Conservation (phyloP, 306 rosid species). For the Cajanus cajan region DNA sequence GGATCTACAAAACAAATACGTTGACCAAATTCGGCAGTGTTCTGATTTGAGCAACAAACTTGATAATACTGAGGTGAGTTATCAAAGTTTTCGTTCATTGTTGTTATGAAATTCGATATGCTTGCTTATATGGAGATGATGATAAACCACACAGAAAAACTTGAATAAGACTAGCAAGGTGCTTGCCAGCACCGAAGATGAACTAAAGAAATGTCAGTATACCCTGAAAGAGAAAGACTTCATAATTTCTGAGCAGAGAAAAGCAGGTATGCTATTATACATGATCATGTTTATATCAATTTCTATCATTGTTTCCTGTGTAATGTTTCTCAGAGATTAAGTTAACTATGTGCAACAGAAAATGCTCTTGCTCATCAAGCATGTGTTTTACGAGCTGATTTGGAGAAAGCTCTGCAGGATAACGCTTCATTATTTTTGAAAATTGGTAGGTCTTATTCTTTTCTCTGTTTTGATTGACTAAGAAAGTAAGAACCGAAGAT, state of each 20-base stretch:
- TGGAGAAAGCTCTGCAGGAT: conserved; percentile 81
- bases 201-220: conserved; percentile 65
- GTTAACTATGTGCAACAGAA: conserved; percentile 52
- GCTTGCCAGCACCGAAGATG: conserved; percentile 72
- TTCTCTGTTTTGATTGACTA: neutral
- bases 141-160: conserved; percentile 52
- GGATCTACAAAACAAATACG: conserved; percentile 65
- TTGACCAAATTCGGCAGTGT: conserved; percentile 66
- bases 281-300: neutral
- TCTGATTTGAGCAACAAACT: conserved; percentile 72
- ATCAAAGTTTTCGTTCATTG: neutral
- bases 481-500: neutral
- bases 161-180: conserved; percentile 61
- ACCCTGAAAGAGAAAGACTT: conserved; percentile 69
- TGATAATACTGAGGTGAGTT: conserved; percentile 77
- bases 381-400: conserved; percentile 66
- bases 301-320: neutral
- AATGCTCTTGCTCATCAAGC: conserved; percentile 89
- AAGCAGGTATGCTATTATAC: conserved; percentile 74
- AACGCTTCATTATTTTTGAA: conserved; percentile 70
- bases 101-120: neutral
- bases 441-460: conserved; percentile 55
- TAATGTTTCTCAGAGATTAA: neutral
- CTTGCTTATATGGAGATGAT: neutral
- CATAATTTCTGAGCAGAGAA: conserved; percentile 78